phyloP scores from a whole-genome alignment of 306 rosid genomes.

The Cercis canadensis region DNA sequence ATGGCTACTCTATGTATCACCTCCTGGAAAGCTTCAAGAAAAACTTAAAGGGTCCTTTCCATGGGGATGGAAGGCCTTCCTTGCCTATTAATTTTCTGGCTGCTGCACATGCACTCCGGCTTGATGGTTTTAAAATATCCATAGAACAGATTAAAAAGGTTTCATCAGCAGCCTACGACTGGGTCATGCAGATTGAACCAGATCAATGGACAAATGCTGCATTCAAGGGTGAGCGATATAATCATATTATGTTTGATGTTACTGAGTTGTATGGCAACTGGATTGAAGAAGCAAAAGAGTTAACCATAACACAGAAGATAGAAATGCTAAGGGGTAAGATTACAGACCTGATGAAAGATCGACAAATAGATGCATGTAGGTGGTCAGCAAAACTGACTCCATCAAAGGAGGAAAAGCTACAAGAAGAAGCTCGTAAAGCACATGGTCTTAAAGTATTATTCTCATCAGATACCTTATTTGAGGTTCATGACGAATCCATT shows the following conservation, averaged over 20 bases:
- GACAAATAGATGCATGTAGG: constrained; percentile 38
- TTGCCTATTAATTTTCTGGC: constrained; percentile 47
- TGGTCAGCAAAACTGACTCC: constrained; percentile 57
- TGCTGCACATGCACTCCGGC: constrained; percentile 53
- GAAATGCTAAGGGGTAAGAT: constrained; percentile 47
- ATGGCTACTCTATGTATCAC: constrained; percentile 58
- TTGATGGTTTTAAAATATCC: constrained; percentile 42
- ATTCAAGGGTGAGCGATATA: constrained; percentile 57
- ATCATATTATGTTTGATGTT: constrained; percentile 44
- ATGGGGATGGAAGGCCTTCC: constrained; percentile 58
- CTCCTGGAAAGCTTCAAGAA: constrained; percentile 57
- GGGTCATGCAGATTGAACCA: constrained; percentile 52
- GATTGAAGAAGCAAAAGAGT: constrained; percentile 50
- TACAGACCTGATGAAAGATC: constrained; percentile 40
- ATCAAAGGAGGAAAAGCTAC: constrained; percentile 51
- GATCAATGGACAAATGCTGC: constrained; percentile 52
- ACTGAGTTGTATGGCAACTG: constrained; percentile 45
- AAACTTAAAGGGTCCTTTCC: constrained; percentile 56
- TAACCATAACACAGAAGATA: constrained; percentile 51
- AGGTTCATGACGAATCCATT: constrained; percentile 57
- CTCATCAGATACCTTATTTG: constrained; percentile 62
- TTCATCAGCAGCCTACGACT: constrained; percentile 51
- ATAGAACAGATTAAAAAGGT: constrained; percentile 55
- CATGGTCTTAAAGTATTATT: constrained; percentile 49
- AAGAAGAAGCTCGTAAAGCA: constrained; percentile 37